Conservation (phyloP, 805 yeast genomes). For the Candida nitratophila region DNA sequence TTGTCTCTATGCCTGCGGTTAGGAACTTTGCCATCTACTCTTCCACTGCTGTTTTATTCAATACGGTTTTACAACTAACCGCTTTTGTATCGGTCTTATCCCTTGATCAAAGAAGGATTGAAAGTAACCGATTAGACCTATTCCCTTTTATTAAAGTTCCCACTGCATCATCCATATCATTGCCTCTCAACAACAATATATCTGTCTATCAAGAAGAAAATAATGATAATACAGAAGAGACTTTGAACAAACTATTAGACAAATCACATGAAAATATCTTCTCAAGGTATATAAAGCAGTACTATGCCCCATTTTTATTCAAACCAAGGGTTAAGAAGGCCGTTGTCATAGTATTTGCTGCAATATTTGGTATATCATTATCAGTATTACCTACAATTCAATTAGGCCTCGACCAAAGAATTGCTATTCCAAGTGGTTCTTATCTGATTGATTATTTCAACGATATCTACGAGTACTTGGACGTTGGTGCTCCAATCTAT, state of each 20-base stretch:
- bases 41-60: conserved; percentile 75
- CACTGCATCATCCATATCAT: conserved; percentile 3
- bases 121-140: conserved; percentile 51
- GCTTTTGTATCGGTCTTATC: conserved; percentile 69
- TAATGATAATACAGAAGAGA: conserved; percentile 7
- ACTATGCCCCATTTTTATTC: conserved; percentile 57
- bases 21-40: conserved; percentile 88
- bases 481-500: conserved; percentile 89
- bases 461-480: conserved; percentile 64
- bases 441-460: conserved; percentile 76
- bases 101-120: conserved; percentile 57
- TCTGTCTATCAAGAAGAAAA: conserved; percentile 4
- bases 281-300: conserved; percentile 33
- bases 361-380: conserved; percentile 64
- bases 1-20: conserved; percentile 94
- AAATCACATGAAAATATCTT: conserved; percentile 21
- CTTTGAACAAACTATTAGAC: conserved; percentile 17
- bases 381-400: conserved; percentile 60
- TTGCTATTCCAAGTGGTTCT: conserved; percentile 80
- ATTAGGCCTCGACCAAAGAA: conserved; percentile 82
- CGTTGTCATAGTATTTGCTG: conserved; percentile 46
- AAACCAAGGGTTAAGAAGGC: conserved; percentile 36
- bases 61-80: conserved; percentile 74
- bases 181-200: conserved; percentile 3
- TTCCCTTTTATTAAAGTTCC: conserved; percentile 44